These are phyloP conservation scores for Epichloe gansuensis DNA, from an alignment of 2,329 filamentous ascomycete genomes.

Conservation along the genomic window DNA sequence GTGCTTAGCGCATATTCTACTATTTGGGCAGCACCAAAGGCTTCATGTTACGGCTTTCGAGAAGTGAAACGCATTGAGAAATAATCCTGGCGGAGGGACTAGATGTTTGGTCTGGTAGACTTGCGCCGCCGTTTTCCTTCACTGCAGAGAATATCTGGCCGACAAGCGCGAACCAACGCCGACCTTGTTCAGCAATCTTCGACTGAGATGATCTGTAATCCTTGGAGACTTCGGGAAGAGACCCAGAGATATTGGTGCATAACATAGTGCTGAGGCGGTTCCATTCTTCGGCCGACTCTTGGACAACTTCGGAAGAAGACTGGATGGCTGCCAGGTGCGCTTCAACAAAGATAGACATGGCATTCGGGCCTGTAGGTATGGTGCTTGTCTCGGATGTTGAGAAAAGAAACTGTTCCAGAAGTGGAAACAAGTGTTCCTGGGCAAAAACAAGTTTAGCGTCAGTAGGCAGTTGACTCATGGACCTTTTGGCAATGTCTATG, in stretches of 20 bases:
- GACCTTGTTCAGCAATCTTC: slow-evolving; percentile 50
- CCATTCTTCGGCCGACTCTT: slow-evolving; percentile 50
- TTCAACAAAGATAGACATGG: slow-evolving; percentile 30
- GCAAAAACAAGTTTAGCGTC: slow-evolving; percentile 35
- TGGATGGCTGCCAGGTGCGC: slow-evolving; percentile 34
- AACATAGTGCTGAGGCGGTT: slow-evolving; percentile 46
- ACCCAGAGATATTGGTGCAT: slow-evolving; percentile 56
- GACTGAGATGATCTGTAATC: slow-evolving; percentile 64
- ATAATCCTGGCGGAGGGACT: slow-evolving; percentile 19
- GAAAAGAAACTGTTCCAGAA: slow-evolving; percentile 43
- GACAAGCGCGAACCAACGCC: slow-evolving; percentile 53
- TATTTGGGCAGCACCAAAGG: slow-evolving; percentile 39
- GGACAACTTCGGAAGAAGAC: slow-evolving; percentile 28
- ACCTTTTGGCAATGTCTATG: slow-evolving; percentile 46
- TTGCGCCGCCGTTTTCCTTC: slow-evolving; percentile 7
- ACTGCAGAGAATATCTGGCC: slow-evolving; percentile 30
- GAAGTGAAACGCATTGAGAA: slow-evolving; percentile 27
- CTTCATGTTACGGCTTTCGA: slow-evolving; percentile 42
- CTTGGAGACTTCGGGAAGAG: slow-evolving; percentile 70
- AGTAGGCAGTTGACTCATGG: slow-evolving; percentile 34
- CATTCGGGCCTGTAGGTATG: slow-evolving; percentile 22
- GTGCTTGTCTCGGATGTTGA: slow-evolving; percentile 26
- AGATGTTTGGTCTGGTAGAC: slow-evolving; percentile 17
- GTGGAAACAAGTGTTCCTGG: slow-evolving; percentile 38
- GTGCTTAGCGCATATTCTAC: slow-evolving; percentile 27